Evolutionary conservation across 805 yeast genomes (phyloP).

Genomic region (Candida nanaspora): DNA sequence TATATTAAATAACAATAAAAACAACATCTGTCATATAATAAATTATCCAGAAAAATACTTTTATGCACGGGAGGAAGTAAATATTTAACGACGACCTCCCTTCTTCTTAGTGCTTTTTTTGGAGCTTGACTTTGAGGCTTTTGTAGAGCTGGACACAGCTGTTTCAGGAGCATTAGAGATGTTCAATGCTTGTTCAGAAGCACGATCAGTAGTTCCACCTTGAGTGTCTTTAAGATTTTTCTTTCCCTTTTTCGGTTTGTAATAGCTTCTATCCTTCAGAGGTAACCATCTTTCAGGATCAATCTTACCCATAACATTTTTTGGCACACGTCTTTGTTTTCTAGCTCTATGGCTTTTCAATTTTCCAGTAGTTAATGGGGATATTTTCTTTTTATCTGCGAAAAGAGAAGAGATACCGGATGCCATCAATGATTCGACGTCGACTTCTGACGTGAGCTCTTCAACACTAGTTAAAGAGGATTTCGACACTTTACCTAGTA

Average conservation of each 20-base stretch:
- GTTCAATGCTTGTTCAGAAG: slow-evolving; percentile 31
- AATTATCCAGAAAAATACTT: too few species aligned
- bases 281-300: slow-evolving; percentile 92
- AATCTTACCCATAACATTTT: slow-evolving; percentile 20
- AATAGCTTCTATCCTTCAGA: slow-evolving; percentile 73
- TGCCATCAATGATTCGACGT: slow-evolving; percentile 22
- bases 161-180: slow-evolving; percentile 11
- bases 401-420: slow-evolving; percentile 21
- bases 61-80: too few species aligned
- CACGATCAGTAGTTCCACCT: slow-evolving; percentile 49
- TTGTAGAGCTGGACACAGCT: slow-evolving; percentile 8
- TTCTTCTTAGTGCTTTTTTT: slow-evolving; percentile 17
- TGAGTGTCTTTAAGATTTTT: slow-evolving; percentile 48
- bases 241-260: slow-evolving; percentile 70
- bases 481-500: slow-evolving; percentile 9
- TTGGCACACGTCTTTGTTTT: slow-evolving; percentile 21
- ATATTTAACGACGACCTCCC: too few species aligned
- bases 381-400: slow-evolving; percentile 4
- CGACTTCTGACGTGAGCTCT: slow-evolving; percentile 22
- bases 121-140: slow-evolving; percentile 6
- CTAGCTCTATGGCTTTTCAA: slow-evolving; percentile 17
- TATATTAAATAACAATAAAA: not conserved
- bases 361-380: slow-evolving; percentile 1
- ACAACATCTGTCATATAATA: not conserved
- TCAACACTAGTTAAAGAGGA: slow-evolving; percentile 14